A percentile compares a stretch with the other conserved stretches of the same genome.
Evolutionary conservation across 345 rosid species (phyloP).

Genomic region (Rhizophora apiculata): DNA sequence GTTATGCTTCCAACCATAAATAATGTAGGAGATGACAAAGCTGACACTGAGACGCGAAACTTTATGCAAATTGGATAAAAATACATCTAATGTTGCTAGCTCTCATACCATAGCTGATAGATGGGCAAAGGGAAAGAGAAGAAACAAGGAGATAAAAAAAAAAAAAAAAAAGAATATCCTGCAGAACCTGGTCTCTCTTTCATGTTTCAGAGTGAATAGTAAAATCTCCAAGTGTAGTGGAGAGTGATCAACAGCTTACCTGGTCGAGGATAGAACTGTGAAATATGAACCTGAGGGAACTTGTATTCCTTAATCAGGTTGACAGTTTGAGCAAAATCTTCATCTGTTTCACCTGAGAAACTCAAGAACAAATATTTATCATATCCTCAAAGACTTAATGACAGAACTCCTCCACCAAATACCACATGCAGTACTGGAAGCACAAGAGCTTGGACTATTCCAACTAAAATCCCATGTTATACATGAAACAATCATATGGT

Average conservation of each 20-base stretch:
- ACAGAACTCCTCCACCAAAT: conserved; percentile 4
- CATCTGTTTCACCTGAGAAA: conserved; percentile 80
- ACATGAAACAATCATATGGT: neutral
- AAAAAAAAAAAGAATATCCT: too few species aligned
- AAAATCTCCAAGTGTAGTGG: neutral
- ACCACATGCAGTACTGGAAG: neutral
- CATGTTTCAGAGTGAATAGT: too few species aligned
- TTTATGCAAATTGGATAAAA: too few species aligned
- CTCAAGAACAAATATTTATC: conserved; percentile 1
- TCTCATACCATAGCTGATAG: too few species aligned
- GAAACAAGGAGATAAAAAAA: too few species aligned
- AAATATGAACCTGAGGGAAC: conserved; percentile 90
- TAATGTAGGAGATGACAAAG: too few species aligned
- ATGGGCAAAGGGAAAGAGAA: neutral
- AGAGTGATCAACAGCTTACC: conserved; percentile 39
- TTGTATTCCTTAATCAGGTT: conserved; percentile 66
- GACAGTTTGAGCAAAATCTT: conserved; percentile 79
- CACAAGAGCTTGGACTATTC: neutral
- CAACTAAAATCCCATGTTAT: neutral
- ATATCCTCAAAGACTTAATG: conserved; percentile 7
- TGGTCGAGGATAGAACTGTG: conserved; percentile 96
- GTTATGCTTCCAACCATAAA: too few species aligned
- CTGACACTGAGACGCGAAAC: too few species aligned
- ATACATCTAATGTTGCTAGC: too few species aligned
- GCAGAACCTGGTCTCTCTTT: neutral